These are phyloP conservation scores for Marvania coccoides DNA, from an alignment of 139 green algal species.

Conservation along the genomic window DNA sequence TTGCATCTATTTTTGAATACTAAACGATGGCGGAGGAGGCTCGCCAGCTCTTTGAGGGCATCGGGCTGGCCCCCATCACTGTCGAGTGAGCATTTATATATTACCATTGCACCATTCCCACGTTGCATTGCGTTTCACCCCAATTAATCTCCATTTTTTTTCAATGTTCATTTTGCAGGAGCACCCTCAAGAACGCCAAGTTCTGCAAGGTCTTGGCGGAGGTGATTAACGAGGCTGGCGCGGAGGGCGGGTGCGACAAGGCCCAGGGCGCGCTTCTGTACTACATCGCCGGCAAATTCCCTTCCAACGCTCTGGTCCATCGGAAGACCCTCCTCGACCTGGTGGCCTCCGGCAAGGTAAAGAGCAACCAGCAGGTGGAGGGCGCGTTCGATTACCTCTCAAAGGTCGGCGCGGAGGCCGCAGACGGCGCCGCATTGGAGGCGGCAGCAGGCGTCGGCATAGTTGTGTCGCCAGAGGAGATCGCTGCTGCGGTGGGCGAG, in stretches of 20 bases:
- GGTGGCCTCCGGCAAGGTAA: slow-evolving; percentile 48
- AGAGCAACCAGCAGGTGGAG: slow-evolving; percentile 73
- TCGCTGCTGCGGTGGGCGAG: slow-evolving; percentile 49
- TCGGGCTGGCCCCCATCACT: slow-evolving; percentile 59
- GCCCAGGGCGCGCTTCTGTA: slow-evolving; percentile 70
- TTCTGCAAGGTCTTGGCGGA: slow-evolving; percentile 54
- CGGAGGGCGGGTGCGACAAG: slow-evolving; percentile 59
- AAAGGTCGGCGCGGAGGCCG: slow-evolving; percentile 31
- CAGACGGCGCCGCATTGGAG: slow-evolving; percentile 55
- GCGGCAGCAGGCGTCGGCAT: slow-evolving; percentile 72
- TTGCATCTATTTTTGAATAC: too few relatives aligned
- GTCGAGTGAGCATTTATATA: slow-evolving; percentile 47
- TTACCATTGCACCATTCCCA: background rate
- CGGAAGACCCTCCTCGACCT: slow-evolving; percentile 59
- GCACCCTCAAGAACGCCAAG: slow-evolving; percentile 70
- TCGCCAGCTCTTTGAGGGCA: slow-evolving; percentile 43
- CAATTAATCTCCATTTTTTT: background rate
- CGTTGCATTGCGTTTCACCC: background rate
- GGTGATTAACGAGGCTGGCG: slow-evolving; percentile 63
- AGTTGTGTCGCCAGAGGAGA: slow-evolving; percentile 61
- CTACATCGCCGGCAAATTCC: slow-evolving; percentile 70
- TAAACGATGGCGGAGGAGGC: slow-evolving; percentile 15
- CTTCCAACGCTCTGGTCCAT: slow-evolving; percentile 71
- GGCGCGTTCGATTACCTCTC: slow-evolving; percentile 75
- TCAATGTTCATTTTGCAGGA: slow-evolving; percentile 34